phyloP scores from a whole-genome alignment of 164 flowering plant species.

The Vitis vinifera region ASM3070453v1 NC_081805.1:21823001-21823500 shows the following conservation, averaged over 20 bases:
- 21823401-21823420: too few species aligned
- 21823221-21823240: background rate
- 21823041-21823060: constrained; percentile 96
- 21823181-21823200: background rate
- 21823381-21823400: too few species aligned
- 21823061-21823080: constrained; percentile 91
- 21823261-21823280: background rate
- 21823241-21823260: background rate
- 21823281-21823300: background rate
- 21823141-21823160: background rate
- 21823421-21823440: too few species aligned
- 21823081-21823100: constrained; percentile 94
- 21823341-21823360: background rate
- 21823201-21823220: background rate
- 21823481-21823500: too few species aligned
- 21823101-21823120: constrained; percentile 83
- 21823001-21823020: background rate
- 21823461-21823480: too few species aligned
- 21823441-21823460: too few species aligned
- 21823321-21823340: background rate
- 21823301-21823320: background rate
- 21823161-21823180: background rate
- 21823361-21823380: too few species aligned
- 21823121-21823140: constrained; percentile 41
- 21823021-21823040: constrained; percentile 20